These are phyloP conservation scores for Aspergillus mulundensis DNA, from an alignment of 495 filamentous ascomycete species.

Conservation along the genomic window DNA sequence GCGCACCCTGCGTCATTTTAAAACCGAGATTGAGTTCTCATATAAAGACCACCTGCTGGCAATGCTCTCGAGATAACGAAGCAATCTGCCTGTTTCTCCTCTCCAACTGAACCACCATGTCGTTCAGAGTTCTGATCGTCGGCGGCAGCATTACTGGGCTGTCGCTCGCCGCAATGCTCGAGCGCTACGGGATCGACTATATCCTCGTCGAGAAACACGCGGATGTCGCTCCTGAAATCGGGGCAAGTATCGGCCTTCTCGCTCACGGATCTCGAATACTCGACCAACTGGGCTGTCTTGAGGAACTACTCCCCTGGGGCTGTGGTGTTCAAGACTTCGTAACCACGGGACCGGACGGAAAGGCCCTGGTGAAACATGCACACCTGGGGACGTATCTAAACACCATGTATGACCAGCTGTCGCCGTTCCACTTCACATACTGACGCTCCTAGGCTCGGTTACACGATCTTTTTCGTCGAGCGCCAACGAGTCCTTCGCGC, in stretches of 20 bases:
- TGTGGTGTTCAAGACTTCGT: neutral
- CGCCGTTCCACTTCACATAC: neutral
- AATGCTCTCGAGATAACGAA: too few relatives aligned
- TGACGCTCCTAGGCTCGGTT: conserved; percentile 19
- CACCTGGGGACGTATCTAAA: neutral
- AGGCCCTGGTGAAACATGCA: neutral
- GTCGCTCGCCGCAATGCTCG: conserved; percentile 43
- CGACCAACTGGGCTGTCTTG: conserved; percentile 45
- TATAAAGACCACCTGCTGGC: too few relatives aligned
- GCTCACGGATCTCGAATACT: conserved; percentile 38
- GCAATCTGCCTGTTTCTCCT: too few relatives aligned
- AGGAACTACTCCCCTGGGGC: conserved; percentile 13
- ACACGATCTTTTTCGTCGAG: conserved; percentile 28
- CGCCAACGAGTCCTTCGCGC: conserved; percentile 27
- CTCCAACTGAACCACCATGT: neutral
- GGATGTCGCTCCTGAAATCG: conserved; percentile 35
- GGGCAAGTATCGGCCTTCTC: conserved; percentile 36
- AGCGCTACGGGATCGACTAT: conserved; percentile 45
- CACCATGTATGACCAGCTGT: neutral
- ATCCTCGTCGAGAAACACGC: conserved; percentile 43
- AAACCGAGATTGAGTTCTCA: too few relatives aligned
- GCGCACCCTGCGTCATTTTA: neutral
- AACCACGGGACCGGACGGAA: neutral
- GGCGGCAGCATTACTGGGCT: conserved; percentile 50
- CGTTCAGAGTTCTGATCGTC: conserved; percentile 49